Conservation (phyloP, 1,139 yeast species). For the Lodderomyces orthopsilosis region DNA sequence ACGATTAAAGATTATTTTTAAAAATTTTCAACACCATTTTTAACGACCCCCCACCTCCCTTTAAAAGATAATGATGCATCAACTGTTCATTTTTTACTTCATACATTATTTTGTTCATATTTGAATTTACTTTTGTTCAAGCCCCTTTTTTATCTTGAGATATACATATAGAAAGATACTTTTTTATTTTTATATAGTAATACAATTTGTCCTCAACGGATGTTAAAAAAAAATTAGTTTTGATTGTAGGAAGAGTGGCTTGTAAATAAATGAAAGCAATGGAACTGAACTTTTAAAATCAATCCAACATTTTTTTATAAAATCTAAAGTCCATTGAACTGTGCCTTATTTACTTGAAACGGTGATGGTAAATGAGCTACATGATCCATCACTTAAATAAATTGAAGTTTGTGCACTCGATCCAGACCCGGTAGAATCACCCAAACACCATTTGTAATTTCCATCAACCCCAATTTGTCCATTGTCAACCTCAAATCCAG, state of each 20-base stretch:
- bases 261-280: too few species aligned
- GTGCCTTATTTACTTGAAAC: constrained; percentile 3
- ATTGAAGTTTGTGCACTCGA: constrained; percentile 50
- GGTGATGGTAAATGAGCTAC: constrained; percentile 21
- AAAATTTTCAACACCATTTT: constrained; percentile 9
- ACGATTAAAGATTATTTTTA: neutral
- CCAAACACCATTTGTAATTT: constrained; percentile 53
- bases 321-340: neutral
- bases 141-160: neutral
- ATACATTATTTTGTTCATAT: too few species aligned
- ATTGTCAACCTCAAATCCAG: constrained; percentile 51
- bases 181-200: neutral
- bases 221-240: neutral
- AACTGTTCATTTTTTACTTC: constrained; percentile 27
- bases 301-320: neutral
- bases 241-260: too few species aligned
- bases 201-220: constrained; percentile 13
- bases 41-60: constrained; percentile 15
- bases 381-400: constrained; percentile 44
- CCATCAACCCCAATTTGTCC: constrained; percentile 64
- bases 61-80: constrained; percentile 34
- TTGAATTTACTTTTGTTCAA: neutral
- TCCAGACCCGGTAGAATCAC: constrained; percentile 36
- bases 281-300: neutral
- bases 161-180: neutral